Percentiles rank a stretch among this genome's conserved stretches.
These are phyloP conservation scores for Phycomyces nitens DNA, from an alignment of 192 early-diverging fungal genomes.

Conservation along the genomic window DNA sequence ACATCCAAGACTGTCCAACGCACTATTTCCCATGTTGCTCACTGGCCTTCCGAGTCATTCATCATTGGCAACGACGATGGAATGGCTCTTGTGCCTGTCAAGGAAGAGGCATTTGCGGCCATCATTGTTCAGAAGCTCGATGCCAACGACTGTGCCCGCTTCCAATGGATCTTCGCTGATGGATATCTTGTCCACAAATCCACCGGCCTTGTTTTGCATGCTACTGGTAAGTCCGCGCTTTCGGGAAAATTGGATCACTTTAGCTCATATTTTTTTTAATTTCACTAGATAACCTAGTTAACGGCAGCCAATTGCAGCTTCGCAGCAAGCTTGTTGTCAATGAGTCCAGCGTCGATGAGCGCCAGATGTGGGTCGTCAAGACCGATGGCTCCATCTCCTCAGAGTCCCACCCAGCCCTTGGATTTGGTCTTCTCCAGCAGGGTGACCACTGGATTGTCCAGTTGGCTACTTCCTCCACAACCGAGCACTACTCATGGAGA, in stretches of 20 bases:
- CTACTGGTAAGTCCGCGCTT: slow-evolving; percentile 12
- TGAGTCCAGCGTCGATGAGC: background rate
- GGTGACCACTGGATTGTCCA: slow-evolving; percentile 4
- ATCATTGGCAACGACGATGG: slow-evolving; percentile 17
- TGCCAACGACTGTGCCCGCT: slow-evolving; percentile 2
- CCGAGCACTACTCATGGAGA: slow-evolving; percentile 10
- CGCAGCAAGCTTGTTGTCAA: slow-evolving; percentile 1
- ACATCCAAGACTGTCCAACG: slow-evolving; percentile 10
- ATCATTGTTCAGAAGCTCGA: slow-evolving; percentile 4
- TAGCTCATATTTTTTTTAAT: background rate
- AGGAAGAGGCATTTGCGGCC: slow-evolving; percentile 13
- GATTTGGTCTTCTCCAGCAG: slow-evolving; percentile 14
- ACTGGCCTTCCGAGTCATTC: slow-evolving; percentile 21
- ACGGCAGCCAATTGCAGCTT: slow-evolving; percentile 17
- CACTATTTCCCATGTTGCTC: slow-evolving; percentile 5
- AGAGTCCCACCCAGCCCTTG: slow-evolving; percentile 6
- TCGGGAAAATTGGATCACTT: background rate
- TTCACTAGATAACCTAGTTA: slow-evolving; percentile 10
- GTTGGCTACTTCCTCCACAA: slow-evolving; percentile 1
- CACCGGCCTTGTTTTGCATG: slow-evolving; percentile 27
- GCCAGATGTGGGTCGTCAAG: slow-evolving; percentile 13
- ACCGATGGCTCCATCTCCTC: slow-evolving; percentile 14
- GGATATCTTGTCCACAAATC: slow-evolving; percentile 22
- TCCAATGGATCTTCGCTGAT: slow-evolving; percentile 14
- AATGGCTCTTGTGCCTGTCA: slow-evolving; percentile 13